Evolutionary conservation across 768 basidiomycete genomes (phyloP).

Genomic region (Leccinum fibrillosum): DNA sequence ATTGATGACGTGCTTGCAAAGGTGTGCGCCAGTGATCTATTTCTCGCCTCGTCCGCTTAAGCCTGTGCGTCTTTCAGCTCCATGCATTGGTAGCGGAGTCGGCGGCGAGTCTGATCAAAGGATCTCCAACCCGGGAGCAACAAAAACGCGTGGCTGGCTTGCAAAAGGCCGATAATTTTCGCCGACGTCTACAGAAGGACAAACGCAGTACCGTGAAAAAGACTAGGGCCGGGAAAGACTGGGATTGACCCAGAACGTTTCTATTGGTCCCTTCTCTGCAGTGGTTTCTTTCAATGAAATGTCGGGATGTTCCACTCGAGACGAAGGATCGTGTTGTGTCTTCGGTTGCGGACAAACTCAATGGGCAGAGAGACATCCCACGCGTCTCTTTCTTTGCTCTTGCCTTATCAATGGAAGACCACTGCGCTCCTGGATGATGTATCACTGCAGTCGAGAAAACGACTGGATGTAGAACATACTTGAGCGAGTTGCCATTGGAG

Average conservation of each 20-base stretch:
- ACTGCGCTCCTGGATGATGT: not conserved
- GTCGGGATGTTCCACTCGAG: not conserved
- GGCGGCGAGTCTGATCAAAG: slow-evolving; percentile 23
- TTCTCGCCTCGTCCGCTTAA: not conserved
- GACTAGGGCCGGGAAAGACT: slow-evolving; percentile 26
- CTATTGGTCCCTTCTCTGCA: not conserved
- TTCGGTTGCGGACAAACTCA: not conserved
- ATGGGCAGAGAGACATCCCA: not conserved
- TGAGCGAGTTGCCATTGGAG: not conserved
- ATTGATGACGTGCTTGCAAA: slow-evolving; percentile 69
- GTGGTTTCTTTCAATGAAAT: not conserved
- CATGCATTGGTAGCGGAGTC: slow-evolving; percentile 23
- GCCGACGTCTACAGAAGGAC: slow-evolving; percentile 26
- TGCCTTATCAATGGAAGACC: not conserved
- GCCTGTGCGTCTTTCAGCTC: slow-evolving; percentile 15
- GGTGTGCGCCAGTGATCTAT: slow-evolving; percentile 32
- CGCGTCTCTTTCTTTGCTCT: not conserved
- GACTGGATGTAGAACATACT: not conserved
- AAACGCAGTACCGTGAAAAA: slow-evolving; percentile 25
- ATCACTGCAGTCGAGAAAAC: not conserved
- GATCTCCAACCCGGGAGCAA: slow-evolving; percentile 23
- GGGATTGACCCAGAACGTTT: slow-evolving; percentile 17
- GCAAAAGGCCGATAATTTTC: slow-evolving; percentile 17
- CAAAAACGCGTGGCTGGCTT: slow-evolving; percentile 23
- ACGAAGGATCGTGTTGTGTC: not conserved